Percentiles rank a stretch among this genome's conserved stretches.
These are phyloP conservation scores for Hypoxylon rubiginosum DNA, from an alignment of 2,329 filamentous ascomycete species.

Conservation along the genomic window DNA sequence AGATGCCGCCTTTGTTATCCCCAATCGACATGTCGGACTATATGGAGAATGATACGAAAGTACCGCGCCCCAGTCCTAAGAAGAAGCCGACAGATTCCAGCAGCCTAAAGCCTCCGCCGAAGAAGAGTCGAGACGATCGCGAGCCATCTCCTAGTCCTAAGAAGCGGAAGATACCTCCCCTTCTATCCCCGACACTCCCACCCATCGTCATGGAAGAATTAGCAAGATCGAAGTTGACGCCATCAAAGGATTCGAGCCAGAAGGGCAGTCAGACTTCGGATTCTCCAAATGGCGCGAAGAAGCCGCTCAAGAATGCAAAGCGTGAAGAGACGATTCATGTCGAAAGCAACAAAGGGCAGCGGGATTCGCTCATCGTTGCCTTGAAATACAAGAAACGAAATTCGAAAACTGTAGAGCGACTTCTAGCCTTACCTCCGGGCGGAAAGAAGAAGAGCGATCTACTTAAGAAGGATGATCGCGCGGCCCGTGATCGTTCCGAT, in stretches of 20 bases:
- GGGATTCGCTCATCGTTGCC: slow-evolving; percentile 56
- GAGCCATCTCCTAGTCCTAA: slow-evolving; percentile 52
- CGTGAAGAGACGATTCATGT: slow-evolving; percentile 52
- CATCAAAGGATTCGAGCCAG: slow-evolving; percentile 46
- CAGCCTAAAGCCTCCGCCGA: slow-evolving; percentile 45
- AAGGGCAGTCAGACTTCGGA: slow-evolving; percentile 50
- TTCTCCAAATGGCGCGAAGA: slow-evolving; percentile 54
- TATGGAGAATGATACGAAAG: slow-evolving; percentile 49
- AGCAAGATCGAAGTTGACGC: slow-evolving; percentile 51
- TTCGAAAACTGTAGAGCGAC: slow-evolving; percentile 60
- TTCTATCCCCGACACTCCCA: slow-evolving; percentile 70
- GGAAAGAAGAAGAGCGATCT: slow-evolving; percentile 54
- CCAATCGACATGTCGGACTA: slow-evolving; percentile 62
- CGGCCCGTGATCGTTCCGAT: slow-evolving; percentile 54
- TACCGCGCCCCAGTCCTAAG: slow-evolving; percentile 48
- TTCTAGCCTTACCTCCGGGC: slow-evolving; percentile 60
- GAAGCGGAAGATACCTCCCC: slow-evolving; percentile 61
- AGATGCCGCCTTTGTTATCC: slow-evolving; percentile 66
- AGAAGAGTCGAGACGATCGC: slow-evolving; percentile 49
- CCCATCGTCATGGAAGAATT: slow-evolving; percentile 64
- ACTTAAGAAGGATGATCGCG: slow-evolving; percentile 54
- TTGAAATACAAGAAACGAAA: slow-evolving; percentile 64
- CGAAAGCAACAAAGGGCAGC: slow-evolving; percentile 50
- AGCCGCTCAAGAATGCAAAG: slow-evolving; percentile 50
- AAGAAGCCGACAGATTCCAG: slow-evolving; percentile 53